Evolutionary conservation across 305 asterid genomes (phyloP).

Genomic region (Fraxinus platypoda): DNA sequence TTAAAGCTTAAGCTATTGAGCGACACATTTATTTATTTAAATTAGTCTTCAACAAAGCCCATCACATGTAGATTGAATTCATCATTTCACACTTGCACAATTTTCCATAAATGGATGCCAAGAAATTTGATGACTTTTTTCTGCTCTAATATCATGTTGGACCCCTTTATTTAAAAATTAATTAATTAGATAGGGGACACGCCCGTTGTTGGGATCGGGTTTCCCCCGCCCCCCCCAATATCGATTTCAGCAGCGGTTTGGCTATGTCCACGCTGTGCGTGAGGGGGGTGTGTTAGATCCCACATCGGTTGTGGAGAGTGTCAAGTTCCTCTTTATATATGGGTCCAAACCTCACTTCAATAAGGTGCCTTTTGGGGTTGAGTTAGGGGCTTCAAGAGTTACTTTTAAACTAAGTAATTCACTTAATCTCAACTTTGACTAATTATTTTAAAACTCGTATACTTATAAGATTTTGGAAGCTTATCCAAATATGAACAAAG

Average conservation of each 20-base stretch:
- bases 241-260: too few relatives aligned
- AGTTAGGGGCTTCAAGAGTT: too few relatives aligned
- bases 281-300: too few relatives aligned
- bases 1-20: background rate
- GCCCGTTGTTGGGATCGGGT: too few relatives aligned
- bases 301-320: too few relatives aligned
- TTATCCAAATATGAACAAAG: background rate
- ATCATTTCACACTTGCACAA: background rate
- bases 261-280: too few relatives aligned
- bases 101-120: background rate
- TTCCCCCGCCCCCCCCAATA: too few relatives aligned
- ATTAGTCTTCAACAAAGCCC: background rate
- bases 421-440: background rate
- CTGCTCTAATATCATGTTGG: background rate
- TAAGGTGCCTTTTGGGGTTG: too few relatives aligned
- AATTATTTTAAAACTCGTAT: background rate
- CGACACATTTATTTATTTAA: too few relatives aligned
- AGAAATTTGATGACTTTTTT: background rate
- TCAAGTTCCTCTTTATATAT: too few relatives aligned
- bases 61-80: background rate
- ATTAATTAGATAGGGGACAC: background rate
- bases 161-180: background rate
- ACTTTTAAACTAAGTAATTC: background rate
- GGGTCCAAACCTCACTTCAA: too few relatives aligned
- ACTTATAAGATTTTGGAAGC: background rate